Conservation (phyloP, 1,284 basidiomycete genomes). For the Microbotryomycetes sp. region DNA sequence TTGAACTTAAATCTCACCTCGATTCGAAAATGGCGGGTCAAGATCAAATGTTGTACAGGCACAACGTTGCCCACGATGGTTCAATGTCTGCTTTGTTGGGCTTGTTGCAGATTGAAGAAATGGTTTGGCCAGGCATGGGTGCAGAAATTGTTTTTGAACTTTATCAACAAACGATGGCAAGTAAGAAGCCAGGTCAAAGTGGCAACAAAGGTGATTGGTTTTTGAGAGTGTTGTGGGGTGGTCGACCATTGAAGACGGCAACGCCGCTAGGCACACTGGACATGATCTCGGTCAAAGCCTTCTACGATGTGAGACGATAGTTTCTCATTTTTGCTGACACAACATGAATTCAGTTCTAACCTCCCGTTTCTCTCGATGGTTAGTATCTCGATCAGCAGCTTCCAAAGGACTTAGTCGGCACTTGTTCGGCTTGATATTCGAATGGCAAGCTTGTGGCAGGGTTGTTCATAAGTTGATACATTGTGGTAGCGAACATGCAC, state of each 20-base stretch:
- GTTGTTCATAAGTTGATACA: too few species aligned
- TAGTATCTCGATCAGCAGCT: not conserved
- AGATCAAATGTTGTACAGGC: conserved; percentile 33
- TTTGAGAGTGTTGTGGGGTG: conserved; percentile 34
- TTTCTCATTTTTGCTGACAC: not conserved
- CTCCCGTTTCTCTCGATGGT: not conserved
- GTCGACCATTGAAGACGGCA: conserved; percentile 37
- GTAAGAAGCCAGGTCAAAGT: too few species aligned
- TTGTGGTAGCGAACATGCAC: too few species aligned
- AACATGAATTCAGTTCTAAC: not conserved
- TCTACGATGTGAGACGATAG: conserved; percentile 18
- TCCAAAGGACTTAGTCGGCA: not conserved
- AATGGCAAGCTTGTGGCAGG: too few species aligned
- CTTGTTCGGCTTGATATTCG: not conserved
- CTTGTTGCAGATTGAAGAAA: conserved; percentile 38
- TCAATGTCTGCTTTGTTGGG: conserved; percentile 39
- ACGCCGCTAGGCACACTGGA: conserved; percentile 38
- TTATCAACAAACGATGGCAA: conserved; percentile 27
- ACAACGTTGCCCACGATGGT: conserved; percentile 43
- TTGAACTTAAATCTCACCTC: conserved; percentile 36
- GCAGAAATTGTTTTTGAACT: conserved; percentile 42
- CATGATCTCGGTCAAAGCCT: conserved; percentile 33
- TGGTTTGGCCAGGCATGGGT: conserved; percentile 41
- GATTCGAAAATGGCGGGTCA: conserved; percentile 25
- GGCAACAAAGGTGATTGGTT: not conserved